Percentiles rank a stretch among this genome's conserved stretches.
phyloP scores from a whole-genome alignment of 371 early-diverging fungal species.

The Mucor irregularis region DNA sequence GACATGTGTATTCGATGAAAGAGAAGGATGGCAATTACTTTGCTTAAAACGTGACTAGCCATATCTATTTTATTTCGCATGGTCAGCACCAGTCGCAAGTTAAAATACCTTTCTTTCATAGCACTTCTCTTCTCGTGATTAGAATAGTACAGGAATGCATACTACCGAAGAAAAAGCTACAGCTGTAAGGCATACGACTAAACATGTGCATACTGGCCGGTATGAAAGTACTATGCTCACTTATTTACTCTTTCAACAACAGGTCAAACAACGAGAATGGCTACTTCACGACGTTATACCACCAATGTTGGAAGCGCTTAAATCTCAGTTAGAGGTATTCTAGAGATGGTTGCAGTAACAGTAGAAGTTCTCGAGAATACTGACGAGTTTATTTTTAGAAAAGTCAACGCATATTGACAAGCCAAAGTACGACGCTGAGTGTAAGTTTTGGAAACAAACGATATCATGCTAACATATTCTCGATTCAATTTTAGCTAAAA shows the following conservation, averaged over 20 bases:
- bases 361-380: neutral
- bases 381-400: conserved; percentile 16
- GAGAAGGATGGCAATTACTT: neutral
- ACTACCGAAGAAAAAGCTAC: conserved; percentile 14
- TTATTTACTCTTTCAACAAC: neutral
- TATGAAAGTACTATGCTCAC: neutral
- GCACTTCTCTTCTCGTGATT: neutral
- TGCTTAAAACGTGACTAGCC: neutral
- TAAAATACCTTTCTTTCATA: neutral
- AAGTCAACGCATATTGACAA: conserved; percentile 27
- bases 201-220: neutral
- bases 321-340: conserved; percentile 31
- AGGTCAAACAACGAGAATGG: conserved; percentile 41
- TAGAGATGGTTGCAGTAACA: neutral
- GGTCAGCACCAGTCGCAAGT: no score
- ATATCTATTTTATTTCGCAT: no score
- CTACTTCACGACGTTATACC: conserved; percentile 36
- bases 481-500: conserved; percentile 21
- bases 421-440: conserved; percentile 17
- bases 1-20: neutral
- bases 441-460: no score
- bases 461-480: neutral
- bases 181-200: conserved; percentile 12
- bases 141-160: conserved; percentile 5
- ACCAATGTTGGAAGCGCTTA: conserved; percentile 24